phyloP scores from a whole-genome alignment of 331 rosid genomes.

The Cydonia oblonga region DNA sequence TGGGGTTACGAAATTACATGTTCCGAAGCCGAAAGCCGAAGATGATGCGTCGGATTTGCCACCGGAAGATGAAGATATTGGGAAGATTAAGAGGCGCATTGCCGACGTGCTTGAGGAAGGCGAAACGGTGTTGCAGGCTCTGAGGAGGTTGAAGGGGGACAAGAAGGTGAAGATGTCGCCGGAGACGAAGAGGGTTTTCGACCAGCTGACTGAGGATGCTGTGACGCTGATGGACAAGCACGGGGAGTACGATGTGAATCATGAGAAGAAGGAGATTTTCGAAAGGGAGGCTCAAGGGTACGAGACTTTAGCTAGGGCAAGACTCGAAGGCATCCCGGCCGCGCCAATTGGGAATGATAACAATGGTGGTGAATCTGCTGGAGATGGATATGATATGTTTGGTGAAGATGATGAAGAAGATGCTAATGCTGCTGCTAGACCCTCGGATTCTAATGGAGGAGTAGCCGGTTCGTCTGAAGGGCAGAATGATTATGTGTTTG shows the following conservation, averaged over 20 bases:
- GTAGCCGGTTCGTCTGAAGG: background rate
- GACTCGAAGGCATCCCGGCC: slow-evolving; percentile 7
- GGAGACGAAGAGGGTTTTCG: slow-evolving; percentile 60
- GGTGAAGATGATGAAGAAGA: slow-evolving; percentile 42
- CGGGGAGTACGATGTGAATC: slow-evolving; percentile 13
- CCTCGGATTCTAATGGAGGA: background rate
- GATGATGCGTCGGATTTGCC: background rate
- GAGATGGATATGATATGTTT: slow-evolving; percentile 63
- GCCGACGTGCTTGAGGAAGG: slow-evolving; percentile 68
- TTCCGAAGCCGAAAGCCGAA: slow-evolving; percentile 23
- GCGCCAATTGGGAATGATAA: background rate
- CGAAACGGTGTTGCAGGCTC: slow-evolving; percentile 83
- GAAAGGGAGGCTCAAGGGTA: slow-evolving; percentile 40
- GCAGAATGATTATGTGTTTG: slow-evolving; percentile 20
- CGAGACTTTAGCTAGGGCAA: slow-evolving; percentile 47
- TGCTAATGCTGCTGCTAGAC: slow-evolving; percentile 14
- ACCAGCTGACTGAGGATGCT: slow-evolving; percentile 95
- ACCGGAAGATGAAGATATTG: slow-evolving; percentile 16
- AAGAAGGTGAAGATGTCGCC: slow-evolving; percentile 79
- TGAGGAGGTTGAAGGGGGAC: slow-evolving; percentile 94
- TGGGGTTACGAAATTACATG: slow-evolving; percentile 32
- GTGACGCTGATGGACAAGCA: slow-evolving; percentile 20
- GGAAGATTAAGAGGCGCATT: slow-evolving; percentile 71
- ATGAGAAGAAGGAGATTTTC: slow-evolving; percentile 14
- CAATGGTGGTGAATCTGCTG: slow-evolving; percentile 25